These are phyloP conservation scores for Osmanthus fragrans DNA, from an alignment of 257 asterid species.

Conservation along the genomic window DNA sequence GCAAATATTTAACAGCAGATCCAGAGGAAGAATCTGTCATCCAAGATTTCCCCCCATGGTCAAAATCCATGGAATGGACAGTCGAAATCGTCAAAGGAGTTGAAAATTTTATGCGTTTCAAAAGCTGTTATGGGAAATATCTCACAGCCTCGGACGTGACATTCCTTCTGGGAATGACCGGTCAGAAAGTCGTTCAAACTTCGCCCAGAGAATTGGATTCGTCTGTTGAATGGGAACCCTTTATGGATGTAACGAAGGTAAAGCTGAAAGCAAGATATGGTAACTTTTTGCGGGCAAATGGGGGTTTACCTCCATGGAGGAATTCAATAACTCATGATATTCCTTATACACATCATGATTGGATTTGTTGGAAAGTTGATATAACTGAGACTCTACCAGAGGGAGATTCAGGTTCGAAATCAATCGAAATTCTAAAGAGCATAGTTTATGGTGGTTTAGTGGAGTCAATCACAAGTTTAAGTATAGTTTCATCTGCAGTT, in stretches of 20 bases:
- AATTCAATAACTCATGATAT: constrained; percentile 87
- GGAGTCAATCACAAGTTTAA: constrained; percentile 57
- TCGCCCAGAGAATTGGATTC: constrained; percentile 63
- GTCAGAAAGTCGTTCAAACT: constrained; percentile 59
- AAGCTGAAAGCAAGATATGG: constrained; percentile 77
- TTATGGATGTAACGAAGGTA: constrained; percentile 57
- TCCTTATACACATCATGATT: constrained; percentile 65
- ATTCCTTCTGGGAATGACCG: constrained; percentile 67
- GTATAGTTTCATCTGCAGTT: constrained; percentile 68
- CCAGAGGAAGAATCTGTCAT: constrained; percentile 56
- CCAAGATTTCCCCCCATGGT: constrained; percentile 58
- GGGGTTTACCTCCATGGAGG: constrained; percentile 91
- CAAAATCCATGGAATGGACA: constrained; percentile 51
- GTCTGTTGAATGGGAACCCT: constrained; percentile 81
- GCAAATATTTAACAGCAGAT: constrained; percentile 68
- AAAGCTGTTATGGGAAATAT: constrained; percentile 70
- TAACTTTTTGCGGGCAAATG: constrained; percentile 75
- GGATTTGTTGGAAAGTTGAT: constrained; percentile 79
- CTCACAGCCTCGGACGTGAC: constrained; percentile 64
- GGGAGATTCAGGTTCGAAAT: constrained; percentile 13
- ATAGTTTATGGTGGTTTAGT: constrained; percentile 68
- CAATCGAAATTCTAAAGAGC: constrained; percentile 58
- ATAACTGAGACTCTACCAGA: constrained; percentile 48
- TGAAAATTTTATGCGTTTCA: constrained; percentile 53
- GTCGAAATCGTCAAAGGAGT: constrained; percentile 67